Percentiles rank a stretch among this genome's conserved stretches.
Evolutionary conservation across 2,329 filamentous ascomycete species (phyloP).

Genomic region (Calonectria leucothoes): DNA sequence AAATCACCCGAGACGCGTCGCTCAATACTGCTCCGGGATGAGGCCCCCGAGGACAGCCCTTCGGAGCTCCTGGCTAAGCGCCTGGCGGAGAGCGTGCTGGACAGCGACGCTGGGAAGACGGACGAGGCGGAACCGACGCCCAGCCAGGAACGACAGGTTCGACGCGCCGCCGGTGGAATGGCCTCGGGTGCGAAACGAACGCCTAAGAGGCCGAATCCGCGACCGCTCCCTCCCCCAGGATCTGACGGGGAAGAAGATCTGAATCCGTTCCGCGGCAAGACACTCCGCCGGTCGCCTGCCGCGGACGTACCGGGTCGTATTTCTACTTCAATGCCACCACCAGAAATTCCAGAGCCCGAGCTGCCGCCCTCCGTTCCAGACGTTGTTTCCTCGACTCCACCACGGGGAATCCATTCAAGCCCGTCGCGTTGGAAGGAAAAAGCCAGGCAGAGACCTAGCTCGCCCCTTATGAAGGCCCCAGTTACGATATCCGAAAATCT

Average conservation of each 20-base stretch:
- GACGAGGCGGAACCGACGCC: constrained; percentile 32
- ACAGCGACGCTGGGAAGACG: constrained; percentile 36
- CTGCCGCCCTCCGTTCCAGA: constrained; percentile 59
- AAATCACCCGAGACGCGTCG: constrained; percentile 37
- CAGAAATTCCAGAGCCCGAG: constrained; percentile 29
- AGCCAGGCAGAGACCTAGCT: constrained; percentile 55
- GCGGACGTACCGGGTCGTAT: constrained; percentile 38
- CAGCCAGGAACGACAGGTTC: constrained; percentile 28
- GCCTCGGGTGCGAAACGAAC: constrained; percentile 53
- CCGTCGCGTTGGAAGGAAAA: constrained; percentile 59
- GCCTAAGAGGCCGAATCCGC: constrained; percentile 55
- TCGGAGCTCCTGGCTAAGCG: constrained; percentile 46
- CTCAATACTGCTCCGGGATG: constrained; percentile 28
- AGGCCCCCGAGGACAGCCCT: constrained; percentile 38
- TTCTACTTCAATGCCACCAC: constrained; percentile 25
- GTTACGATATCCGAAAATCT: constrained; percentile 40
- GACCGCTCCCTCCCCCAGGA: constrained; percentile 59
- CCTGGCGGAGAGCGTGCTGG: constrained; percentile 39
- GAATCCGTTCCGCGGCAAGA: constrained; percentile 46
- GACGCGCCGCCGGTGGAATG: constrained; percentile 45
- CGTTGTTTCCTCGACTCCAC: constrained; percentile 65
- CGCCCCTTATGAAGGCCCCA: constrained; percentile 61
- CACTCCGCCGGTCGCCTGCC: constrained; percentile 43
- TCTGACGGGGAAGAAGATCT: constrained; percentile 44
- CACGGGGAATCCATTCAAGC: constrained; percentile 69